These are phyloP conservation scores for Rhynchospora pubera DNA, from an alignment of 176 grass and related monocot genomes.

Conservation along the genomic window DNA sequence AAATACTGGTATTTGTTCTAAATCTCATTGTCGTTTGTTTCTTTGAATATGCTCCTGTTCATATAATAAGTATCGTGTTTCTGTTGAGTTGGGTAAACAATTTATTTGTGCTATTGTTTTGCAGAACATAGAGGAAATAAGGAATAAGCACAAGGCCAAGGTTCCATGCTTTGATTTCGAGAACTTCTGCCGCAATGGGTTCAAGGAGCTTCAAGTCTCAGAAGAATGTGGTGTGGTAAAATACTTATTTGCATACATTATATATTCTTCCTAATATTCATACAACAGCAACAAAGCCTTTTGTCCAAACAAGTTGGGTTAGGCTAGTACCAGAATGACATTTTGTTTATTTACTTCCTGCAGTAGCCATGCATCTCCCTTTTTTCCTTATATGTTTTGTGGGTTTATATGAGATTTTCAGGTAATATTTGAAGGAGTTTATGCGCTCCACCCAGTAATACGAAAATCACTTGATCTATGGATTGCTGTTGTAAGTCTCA, in stretches of 20 bases:
- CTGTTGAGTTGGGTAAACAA: not conserved
- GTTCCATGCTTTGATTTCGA: constrained; percentile 95
- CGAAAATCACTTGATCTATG: constrained; percentile 88
- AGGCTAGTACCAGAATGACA: not conserved
- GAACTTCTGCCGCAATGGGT: constrained; percentile 77
- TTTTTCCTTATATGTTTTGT: not conserved
- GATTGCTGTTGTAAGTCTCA: constrained; percentile 96
- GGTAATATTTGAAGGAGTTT: constrained; percentile 99
- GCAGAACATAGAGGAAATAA: constrained; percentile 93
- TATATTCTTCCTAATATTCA: not conserved
- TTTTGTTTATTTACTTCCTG: not conserved
- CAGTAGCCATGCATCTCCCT: not conserved
- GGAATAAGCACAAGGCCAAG: constrained; percentile 71
- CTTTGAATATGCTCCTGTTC: not conserved
- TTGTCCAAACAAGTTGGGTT: not conserved
- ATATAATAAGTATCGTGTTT: not conserved
- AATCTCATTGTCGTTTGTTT: not conserved
- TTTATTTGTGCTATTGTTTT: constrained; percentile 23
- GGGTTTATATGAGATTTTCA: constrained; percentile 25
- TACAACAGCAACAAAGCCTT: not conserved
- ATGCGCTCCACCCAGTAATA: constrained; percentile 90
- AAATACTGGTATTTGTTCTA: not conserved
- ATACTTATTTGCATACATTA: constrained; percentile 26
- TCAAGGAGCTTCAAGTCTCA: constrained; percentile 90
- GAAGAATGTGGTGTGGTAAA: constrained; percentile 99